These are phyloP conservation scores for Cystobasidium onofrii DNA, from an alignment of 768 basidiomycete genomes.

Conservation along the genomic window DNA sequence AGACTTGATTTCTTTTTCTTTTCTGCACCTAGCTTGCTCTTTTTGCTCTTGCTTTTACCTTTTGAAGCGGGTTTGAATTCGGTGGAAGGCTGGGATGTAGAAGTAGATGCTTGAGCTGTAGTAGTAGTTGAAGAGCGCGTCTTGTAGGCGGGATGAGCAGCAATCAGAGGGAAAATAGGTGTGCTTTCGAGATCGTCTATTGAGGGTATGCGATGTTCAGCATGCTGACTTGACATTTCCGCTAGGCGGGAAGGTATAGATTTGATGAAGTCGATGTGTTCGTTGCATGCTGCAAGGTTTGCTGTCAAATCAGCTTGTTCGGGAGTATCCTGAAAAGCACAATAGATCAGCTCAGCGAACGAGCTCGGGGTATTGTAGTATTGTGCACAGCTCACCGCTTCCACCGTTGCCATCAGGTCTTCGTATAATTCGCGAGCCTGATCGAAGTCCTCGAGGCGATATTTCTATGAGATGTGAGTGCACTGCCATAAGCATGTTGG, in stretches of 20 bases:
- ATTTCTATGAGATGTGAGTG: constrained; percentile 41
- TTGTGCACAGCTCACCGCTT: constrained; percentile 42
- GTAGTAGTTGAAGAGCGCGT: constrained; percentile 29
- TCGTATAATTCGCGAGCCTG: constrained; percentile 45
- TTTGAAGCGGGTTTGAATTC: constrained; percentile 12
- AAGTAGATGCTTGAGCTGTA: constrained; percentile 20
- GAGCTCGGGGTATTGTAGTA: neutral
- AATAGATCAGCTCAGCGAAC: neutral
- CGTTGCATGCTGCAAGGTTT: constrained; percentile 44
- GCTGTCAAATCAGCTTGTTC: constrained; percentile 46
- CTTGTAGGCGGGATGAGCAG: constrained; percentile 32
- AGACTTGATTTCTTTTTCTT: neutral
- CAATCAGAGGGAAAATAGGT: constrained; percentile 38
- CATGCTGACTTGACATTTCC: constrained; percentile 35
- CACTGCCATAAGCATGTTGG: neutral
- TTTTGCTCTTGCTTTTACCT: neutral
- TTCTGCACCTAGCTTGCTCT: neutral
- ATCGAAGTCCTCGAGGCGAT: constrained; percentile 45
- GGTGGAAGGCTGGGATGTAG: neutral
- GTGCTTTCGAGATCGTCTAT: constrained; percentile 42
- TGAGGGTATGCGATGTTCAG: constrained; percentile 39
- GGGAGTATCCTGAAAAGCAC: constrained; percentile 44
- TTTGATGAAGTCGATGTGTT: constrained; percentile 45
- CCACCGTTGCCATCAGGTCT: constrained; percentile 44
- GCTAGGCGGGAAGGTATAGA: constrained; percentile 36